phyloP scores from a whole-genome alignment of 208 protist species.

The Acanthamoeba castellanii region DNA sequence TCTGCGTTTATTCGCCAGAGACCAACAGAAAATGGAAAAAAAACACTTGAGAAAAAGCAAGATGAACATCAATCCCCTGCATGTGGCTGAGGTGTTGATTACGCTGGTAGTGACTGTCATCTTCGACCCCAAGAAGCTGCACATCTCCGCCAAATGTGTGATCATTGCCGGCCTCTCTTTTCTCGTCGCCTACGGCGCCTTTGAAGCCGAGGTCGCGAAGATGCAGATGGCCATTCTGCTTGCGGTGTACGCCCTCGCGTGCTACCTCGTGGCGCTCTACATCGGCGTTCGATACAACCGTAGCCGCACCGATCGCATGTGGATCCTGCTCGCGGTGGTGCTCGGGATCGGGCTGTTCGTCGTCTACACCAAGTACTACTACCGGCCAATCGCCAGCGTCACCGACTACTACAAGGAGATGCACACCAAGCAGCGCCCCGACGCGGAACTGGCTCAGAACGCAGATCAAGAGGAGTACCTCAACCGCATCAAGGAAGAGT shows the following conservation, averaged over 20 bases:
- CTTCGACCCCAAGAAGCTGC: conserved; percentile 61
- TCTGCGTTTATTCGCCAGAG: background rate
- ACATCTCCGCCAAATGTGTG: conserved; percentile 21
- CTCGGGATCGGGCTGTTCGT: conserved; percentile 22
- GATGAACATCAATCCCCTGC: background rate
- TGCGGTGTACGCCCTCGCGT: background rate
- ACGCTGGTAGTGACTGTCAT: conserved; percentile 10
- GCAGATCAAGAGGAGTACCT: background rate
- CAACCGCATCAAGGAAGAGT: background rate
- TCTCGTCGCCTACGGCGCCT: background rate
- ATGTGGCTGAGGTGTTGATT: background rate
- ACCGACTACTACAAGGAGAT: conserved; percentile 73
- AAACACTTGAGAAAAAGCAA: background rate
- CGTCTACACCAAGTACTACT: conserved; percentile 42
- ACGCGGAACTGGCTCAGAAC: background rate
- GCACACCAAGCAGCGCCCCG: background rate
- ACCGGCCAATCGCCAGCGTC: conserved; percentile 24
- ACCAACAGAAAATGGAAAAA: background rate
- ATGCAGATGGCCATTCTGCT: conserved; percentile 31
- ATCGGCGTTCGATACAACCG: conserved; percentile 38
- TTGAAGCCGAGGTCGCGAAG: background rate
- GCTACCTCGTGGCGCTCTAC: conserved; percentile 30
- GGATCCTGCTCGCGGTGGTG: conserved; percentile 18
- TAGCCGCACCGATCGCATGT: conserved; percentile 22
- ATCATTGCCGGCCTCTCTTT: conserved; percentile 45